Base-by-base conservation (phyloP, 345 rosid genomes). In the Diplotaxis tenuifolia region DNA sequence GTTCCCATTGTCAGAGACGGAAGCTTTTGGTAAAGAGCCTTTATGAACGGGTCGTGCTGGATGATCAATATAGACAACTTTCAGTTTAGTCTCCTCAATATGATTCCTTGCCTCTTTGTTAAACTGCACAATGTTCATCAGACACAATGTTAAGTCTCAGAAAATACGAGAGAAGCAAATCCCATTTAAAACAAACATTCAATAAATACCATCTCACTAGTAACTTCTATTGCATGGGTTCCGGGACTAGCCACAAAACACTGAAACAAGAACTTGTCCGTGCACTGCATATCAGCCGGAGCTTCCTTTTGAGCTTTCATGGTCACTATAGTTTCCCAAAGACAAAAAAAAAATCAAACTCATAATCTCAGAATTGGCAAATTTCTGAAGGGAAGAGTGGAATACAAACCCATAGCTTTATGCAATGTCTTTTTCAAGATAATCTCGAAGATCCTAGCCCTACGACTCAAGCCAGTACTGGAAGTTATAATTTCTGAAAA, bases 281-380 rank as follows among this genome's bases (percentile, higher is more conserved):
- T 92, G 75, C 98, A 92, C 80, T 89, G 92, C 95, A 90, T 79
- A 76, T 90, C 95, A 16, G 57, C 70, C n/a, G n/a, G n/a, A n/a
- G n/a, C n/a, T n/a, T n/a, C n/a, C n/a, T n/a, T n/a, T n/a, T n/a
- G n/a, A n/a, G n/a, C n/a, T n/a, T n/a, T n/a, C n/a, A n/a, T n/a
- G n/a, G n/a, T n/a, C n/a, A n/a, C n/a, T n/a, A n/a, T n/a, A n/a
- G n/a, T n/a, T n/a, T n/a, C n/a, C n/a, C n/a, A n/a, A n/a, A n/a
- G n/a, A n/a, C n/a, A n/a, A n/a, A n/a, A n/a, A n/a, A n/a, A n/a
- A n/a, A n/a, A n/a, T n/a, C n/a, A n/a, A n/a, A n/a, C n/a, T n/a
- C n/a, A n/a, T n/a, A n/a, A n/a, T n/a, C n/a, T n/a, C n/a, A n/a
- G n/a, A n/a, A n/a, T n/a, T n/a, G n/a, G n/a, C n/a, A n/a, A n/a